Conservation (phyloP, 2,329 filamentous ascomycete species). For the Sporothrix luriei region DNA sequence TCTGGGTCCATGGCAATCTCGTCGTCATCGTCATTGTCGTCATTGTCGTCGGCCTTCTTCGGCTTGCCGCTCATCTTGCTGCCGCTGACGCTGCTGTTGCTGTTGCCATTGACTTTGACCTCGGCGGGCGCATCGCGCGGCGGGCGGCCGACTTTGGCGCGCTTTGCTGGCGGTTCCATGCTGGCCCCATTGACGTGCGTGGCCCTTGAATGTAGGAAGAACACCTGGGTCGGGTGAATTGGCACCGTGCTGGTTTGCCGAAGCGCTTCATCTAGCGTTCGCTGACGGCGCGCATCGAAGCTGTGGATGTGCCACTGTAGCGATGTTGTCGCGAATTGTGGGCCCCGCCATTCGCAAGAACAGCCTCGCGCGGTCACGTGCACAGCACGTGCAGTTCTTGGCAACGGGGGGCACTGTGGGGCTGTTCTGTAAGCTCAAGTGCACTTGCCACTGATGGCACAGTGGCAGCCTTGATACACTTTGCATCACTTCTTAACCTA, state of each 20-base stretch:
- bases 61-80: neutral
- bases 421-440: neutral
- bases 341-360: neutral
- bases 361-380: slow-evolving; percentile 7
- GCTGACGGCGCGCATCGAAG: neutral
- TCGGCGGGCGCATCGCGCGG: slow-evolving; percentile 25
- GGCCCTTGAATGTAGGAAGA: neutral
- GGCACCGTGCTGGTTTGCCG: too few species aligned
- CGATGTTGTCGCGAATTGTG: slow-evolving; percentile 4
- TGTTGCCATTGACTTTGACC: slow-evolving; percentile 2
- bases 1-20: slow-evolving; percentile 54
- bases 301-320: slow-evolving; percentile 1
- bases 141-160: slow-evolving; percentile 30
- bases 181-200: slow-evolving; percentile 13
- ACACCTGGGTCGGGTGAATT: neutral
- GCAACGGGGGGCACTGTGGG: neutral
- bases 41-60: neutral
- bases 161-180: slow-evolving; percentile 36
- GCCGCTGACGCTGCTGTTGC: slow-evolving; percentile 11
- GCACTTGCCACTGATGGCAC: slow-evolving; percentile 7
- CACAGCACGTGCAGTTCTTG: neutral
- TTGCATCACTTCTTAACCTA: neutral
- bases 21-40: slow-evolving; percentile 49
- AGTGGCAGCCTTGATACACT: neutral
- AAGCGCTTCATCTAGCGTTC: neutral